Evolutionary conservation across 805 yeast genomes (phyloP), one percentile per base, ranked within the genome.

Genomic region (Pichia californica): DNA sequence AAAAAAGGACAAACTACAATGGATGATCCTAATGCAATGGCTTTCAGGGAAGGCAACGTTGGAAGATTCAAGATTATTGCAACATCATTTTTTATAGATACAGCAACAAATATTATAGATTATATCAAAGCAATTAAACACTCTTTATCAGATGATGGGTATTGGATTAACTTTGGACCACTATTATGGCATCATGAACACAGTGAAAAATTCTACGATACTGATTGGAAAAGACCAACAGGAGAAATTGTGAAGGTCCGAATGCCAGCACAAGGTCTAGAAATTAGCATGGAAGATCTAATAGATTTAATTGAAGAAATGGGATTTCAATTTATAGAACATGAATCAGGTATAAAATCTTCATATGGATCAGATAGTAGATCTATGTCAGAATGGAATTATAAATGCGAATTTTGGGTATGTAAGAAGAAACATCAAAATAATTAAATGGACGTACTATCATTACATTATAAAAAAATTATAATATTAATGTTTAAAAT

Each of bases 131-230:
- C 81, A 0, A 68, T 81, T 2, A 57, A 62, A 31, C 67, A 74
- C 51, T 66, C 74, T 20, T 52, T 80, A 45, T 64, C 66, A 28
- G 54, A 57, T 0, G 63, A 59, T 19, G 86, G 83, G 0, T 43
- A 61, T 15, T 81, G 86, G 86, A 61, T 79, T 23, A 80, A 81
- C 53, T 74, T 78, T 54, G 88, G 88, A 0, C 88, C 87, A 0
- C 60, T 81, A 35, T 61, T 79, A 40, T 81, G 88, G 88, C 91
- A 83, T 59, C 79, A 71, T 54, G 88, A 81, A 51, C 74, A 72
- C 44, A 74, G 70, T 28, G 65, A 59, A 15, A 62, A 61, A 14
- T 54, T 61, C 9, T 53, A 51, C 4, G 25, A 21, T n/a, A n/a
- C n/a, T n/a, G n/a, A n/a, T n/a, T n/a, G n/a, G 1, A 54, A 53